Percentiles rank a stretch among this genome's conserved stretches.
phyloP scores from a whole-genome alignment of 148 eudicot genomes.

The Vaccinium vitisidaea region DNA sequence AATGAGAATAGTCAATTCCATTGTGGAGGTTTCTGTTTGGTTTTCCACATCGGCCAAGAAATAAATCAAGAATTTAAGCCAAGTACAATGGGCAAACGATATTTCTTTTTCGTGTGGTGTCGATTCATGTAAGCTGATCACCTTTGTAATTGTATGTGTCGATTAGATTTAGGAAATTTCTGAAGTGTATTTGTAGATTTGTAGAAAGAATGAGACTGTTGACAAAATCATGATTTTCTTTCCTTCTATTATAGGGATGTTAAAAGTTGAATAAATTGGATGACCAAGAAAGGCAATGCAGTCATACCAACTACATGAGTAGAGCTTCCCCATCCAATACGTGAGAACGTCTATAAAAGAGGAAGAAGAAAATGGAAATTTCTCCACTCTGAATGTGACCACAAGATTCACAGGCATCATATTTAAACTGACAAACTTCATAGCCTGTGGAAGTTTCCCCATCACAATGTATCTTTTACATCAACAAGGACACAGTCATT shows the following conservation, averaged over 20 bases:
- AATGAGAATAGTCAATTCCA: neutral
- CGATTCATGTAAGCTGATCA: neutral
- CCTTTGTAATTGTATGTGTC: neutral
- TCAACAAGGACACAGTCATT: too few species aligned
- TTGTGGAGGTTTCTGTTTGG: neutral
- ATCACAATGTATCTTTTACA: too few species aligned
- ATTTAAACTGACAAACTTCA: too few species aligned
- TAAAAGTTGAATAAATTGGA: neutral
- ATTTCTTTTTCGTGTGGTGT: neutral
- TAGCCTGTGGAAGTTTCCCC: too few species aligned
- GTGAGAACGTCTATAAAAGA: neutral
- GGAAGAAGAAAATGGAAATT: neutral
- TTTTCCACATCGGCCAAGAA: neutral
- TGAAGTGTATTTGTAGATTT: slow-evolving; percentile 8
- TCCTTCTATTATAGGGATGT: neutral
- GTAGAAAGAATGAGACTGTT: neutral
- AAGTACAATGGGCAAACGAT: neutral
- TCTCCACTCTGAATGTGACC: neutral
- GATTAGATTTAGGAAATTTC: neutral
- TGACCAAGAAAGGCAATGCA: neutral
- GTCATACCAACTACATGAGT: neutral
- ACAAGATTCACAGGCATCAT: too few species aligned
- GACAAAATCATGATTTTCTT: neutral
- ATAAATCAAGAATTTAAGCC: neutral
- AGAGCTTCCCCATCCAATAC: neutral